Conservation (phyloP, 768 basidiomycete genomes). For the Naganishia friedmannii region DNA sequence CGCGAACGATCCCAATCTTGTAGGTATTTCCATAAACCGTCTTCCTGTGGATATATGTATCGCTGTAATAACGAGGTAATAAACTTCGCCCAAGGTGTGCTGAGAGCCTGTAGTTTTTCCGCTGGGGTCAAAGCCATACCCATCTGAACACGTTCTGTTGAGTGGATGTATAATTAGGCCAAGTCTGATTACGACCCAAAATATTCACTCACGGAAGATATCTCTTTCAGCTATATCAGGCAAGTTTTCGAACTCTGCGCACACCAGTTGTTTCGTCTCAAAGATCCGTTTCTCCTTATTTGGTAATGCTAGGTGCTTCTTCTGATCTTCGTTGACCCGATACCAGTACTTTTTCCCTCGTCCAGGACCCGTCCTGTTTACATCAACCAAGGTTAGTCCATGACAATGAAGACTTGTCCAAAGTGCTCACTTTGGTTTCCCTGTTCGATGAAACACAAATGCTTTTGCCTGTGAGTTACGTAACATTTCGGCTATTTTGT, state of each 20-base stretch:
- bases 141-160: constrained; percentile 30
- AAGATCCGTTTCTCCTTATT: constrained; percentile 20
- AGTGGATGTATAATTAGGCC: not conserved
- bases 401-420: too few relatives aligned
- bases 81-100: constrained; percentile 15
- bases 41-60: constrained; percentile 13
- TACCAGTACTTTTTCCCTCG: constrained; percentile 30
- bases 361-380: constrained; percentile 22
- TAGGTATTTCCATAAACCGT: constrained; percentile 2
- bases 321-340: constrained; percentile 2
- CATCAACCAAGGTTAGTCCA: not conserved
- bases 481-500: not conserved
- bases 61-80: constrained; percentile 13
- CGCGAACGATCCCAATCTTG: constrained; percentile 23
- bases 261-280: constrained; percentile 16
- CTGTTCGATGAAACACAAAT: not conserved
- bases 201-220: constrained; percentile 31
- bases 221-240: constrained; percentile 29
- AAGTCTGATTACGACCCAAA: not conserved
- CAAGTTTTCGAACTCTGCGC: constrained; percentile 28
- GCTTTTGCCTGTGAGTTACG: not conserved
- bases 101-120: constrained; percentile 30
- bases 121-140: constrained; percentile 29
- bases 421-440: constrained; percentile 19
- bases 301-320: constrained; percentile 19